Conservation (phyloP, 345 rosid genomes). For the Rhodamnia argentea region DNA sequence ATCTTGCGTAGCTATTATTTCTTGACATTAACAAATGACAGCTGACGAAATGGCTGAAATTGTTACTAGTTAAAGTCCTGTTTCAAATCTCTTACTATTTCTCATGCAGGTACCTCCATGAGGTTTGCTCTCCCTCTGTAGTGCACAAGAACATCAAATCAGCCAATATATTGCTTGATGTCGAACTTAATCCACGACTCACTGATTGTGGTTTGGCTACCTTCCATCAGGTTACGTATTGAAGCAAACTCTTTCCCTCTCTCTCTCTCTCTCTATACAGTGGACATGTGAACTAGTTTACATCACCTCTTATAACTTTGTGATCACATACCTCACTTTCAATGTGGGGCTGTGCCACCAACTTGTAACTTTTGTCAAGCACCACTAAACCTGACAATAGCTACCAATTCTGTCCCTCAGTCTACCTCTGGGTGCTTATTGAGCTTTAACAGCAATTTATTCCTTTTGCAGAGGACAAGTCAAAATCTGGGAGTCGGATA, state of each 20-base stretch:
- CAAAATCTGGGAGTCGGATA: slow-evolving; percentile 87
- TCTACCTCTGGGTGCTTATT: background rate
- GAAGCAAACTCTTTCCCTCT: background rate
- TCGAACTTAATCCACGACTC: slow-evolving; percentile 70
- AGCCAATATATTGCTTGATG: slow-evolving; percentile 80
- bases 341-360: too few species aligned
- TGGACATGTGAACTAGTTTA: too few species aligned
- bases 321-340: too few species aligned
- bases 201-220: slow-evolving; percentile 75
- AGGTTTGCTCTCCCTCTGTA: slow-evolving; percentile 71
- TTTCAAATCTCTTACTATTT: background rate
- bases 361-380: too few species aligned
- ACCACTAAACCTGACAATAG: too few species aligned
- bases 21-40: background rate
- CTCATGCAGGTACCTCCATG: slow-evolving; percentile 80
- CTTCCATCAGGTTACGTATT: slow-evolving; percentile 50
- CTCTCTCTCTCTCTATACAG: too few species aligned
- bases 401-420: background rate
- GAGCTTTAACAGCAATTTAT: background rate
- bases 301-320: too few species aligned
- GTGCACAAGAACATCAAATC: slow-evolving; percentile 96
- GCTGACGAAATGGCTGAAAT: background rate
- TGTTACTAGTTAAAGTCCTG: background rate
- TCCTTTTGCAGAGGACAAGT: slow-evolving; percentile 54
- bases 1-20: background rate